Evolutionary conservation across 192 early-diverging fungal species (phyloP).

Genomic region (Gaertneriomyces sp.): DNA sequence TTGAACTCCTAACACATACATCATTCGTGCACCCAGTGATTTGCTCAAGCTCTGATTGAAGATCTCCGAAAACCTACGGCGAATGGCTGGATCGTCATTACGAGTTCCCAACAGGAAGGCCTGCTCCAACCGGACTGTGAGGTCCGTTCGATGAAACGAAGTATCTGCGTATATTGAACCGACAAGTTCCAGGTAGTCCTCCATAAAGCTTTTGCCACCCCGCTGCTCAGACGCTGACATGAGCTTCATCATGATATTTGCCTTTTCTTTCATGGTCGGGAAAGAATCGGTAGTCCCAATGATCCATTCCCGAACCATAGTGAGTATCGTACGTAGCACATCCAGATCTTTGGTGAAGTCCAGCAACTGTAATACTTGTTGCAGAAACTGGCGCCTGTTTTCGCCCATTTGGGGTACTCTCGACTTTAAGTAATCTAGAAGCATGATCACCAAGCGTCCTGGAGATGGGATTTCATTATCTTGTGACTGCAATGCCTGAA

Average conservation of each 20-base stretch:
- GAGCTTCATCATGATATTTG: slow-evolving; percentile 87
- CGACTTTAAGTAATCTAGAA: slow-evolving; percentile 37
- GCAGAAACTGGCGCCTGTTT: slow-evolving; percentile 79
- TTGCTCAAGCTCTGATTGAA: slow-evolving; percentile 52
- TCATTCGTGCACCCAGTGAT: slow-evolving; percentile 68
- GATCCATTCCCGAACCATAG: slow-evolving; percentile 86
- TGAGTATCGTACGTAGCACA: slow-evolving; percentile 71
- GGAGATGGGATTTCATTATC: too few species aligned
- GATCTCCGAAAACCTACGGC: slow-evolving; percentile 74
- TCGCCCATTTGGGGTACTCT: slow-evolving; percentile 63
- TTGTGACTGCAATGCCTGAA: too few species aligned
- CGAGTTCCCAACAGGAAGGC: slow-evolving; percentile 92
- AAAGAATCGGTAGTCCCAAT: slow-evolving; percentile 75
- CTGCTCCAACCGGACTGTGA: slow-evolving; percentile 89
- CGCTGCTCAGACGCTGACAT: slow-evolving; percentile 72
- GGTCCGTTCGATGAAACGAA: slow-evolving; percentile 78
- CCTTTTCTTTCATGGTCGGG: slow-evolving; percentile 96
- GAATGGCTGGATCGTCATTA: slow-evolving; percentile 71
- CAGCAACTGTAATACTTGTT: slow-evolving; percentile 75
- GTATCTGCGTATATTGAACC: slow-evolving; percentile 84
- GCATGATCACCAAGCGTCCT: slow-evolving; percentile 49
- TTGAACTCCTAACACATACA: slow-evolving; percentile 87
- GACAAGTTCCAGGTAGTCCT: slow-evolving; percentile 87
- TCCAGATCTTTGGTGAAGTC: slow-evolving; percentile 75
- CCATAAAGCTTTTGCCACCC: slow-evolving; percentile 64